phyloP scores from a whole-genome alignment of 1,284 basidiomycete species.

The Cystobasidium slooffiae region DNA sequence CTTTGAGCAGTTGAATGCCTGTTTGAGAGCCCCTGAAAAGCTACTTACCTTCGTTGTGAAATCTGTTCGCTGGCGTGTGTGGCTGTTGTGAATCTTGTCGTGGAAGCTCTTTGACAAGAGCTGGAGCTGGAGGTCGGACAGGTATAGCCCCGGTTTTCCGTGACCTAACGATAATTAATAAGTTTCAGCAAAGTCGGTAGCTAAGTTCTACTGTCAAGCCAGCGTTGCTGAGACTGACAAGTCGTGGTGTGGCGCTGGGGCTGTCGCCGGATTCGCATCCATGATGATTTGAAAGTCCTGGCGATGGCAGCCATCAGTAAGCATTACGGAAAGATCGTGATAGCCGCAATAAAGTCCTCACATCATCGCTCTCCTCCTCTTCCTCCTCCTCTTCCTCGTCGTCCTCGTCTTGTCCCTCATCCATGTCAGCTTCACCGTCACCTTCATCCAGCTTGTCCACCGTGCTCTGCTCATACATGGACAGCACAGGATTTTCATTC shows the following conservation, averaged over 20 bases:
- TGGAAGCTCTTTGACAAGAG: constrained; percentile 3
- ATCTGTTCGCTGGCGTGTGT: not conserved
- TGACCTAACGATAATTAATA: not conserved
- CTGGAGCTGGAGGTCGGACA: constrained; percentile 12
- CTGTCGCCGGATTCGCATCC: constrained; percentile 48
- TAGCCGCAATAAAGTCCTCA: constrained; percentile 18
- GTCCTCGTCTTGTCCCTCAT: constrained; percentile 21
- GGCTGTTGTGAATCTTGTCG: constrained; percentile 24
- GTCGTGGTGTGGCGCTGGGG: constrained; percentile 39
- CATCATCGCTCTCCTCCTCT: constrained; percentile 49
- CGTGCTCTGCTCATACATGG: constrained; percentile 22
- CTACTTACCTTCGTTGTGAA: constrained; percentile 26
- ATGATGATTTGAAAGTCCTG: constrained; percentile 54
- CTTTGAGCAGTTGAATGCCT: not conserved
- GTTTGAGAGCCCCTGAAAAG: not conserved
- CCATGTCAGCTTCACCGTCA: constrained; percentile 29
- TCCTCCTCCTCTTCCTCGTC: constrained; percentile 45
- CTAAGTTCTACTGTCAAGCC: not conserved
- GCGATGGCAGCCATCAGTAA: not conserved
- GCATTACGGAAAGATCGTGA: not conserved
- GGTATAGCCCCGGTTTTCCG: constrained; percentile 19
- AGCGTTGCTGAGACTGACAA: not conserved
- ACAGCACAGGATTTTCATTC: constrained; percentile 8
- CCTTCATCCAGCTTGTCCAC: constrained; percentile 26
- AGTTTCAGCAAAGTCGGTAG: not conserved